A percentile compares a stretch with the other conserved stretches of the same genome.
These are phyloP conservation scores for Fusarium compactum DNA, from an alignment of 2,329 filamentous ascomycete species.

Conservation along the genomic window DNA sequence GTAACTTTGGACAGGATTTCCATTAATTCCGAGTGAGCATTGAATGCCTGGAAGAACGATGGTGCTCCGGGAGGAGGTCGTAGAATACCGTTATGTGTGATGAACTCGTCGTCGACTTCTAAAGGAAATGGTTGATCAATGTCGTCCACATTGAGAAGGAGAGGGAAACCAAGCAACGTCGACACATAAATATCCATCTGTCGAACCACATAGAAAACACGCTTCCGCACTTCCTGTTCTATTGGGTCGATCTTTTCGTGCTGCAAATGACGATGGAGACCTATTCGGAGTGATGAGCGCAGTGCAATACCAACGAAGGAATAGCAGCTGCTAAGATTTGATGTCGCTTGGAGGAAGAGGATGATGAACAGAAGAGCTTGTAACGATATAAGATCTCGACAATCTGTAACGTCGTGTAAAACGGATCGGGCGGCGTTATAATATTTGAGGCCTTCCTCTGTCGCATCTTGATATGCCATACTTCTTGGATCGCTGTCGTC, in stretches of 20 bases:
- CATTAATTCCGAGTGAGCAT: constrained; percentile 74
- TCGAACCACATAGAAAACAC: constrained; percentile 75
- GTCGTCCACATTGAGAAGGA: constrained; percentile 72
- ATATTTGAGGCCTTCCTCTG: constrained; percentile 76
- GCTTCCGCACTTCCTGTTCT: constrained; percentile 72
- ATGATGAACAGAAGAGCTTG: constrained; percentile 85
- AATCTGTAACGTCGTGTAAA: constrained; percentile 74
- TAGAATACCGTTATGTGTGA: constrained; percentile 69
- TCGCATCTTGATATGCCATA: constrained; percentile 62
- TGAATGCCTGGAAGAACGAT: constrained; percentile 73
- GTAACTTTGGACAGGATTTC: constrained; percentile 73
- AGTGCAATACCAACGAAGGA: constrained; percentile 83
- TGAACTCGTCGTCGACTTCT: constrained; percentile 75
- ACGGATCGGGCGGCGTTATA: constrained; percentile 76
- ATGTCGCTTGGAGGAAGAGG: constrained; percentile 82
- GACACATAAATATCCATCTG: constrained; percentile 80
- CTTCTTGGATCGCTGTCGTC: constrained; percentile 64
- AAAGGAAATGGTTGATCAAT: constrained; percentile 74
- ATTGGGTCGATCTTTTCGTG: constrained; percentile 72
- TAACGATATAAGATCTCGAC: constrained; percentile 78
- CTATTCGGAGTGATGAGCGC: constrained; percentile 80
- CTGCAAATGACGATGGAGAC: constrained; percentile 78
- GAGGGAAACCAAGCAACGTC: constrained; percentile 73
- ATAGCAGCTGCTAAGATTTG: constrained; percentile 83
- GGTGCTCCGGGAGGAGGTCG: constrained; percentile 67